Base-by-base conservation (phyloP, 208 protist genomes). In the Wallacemonas sp. region DNA sequence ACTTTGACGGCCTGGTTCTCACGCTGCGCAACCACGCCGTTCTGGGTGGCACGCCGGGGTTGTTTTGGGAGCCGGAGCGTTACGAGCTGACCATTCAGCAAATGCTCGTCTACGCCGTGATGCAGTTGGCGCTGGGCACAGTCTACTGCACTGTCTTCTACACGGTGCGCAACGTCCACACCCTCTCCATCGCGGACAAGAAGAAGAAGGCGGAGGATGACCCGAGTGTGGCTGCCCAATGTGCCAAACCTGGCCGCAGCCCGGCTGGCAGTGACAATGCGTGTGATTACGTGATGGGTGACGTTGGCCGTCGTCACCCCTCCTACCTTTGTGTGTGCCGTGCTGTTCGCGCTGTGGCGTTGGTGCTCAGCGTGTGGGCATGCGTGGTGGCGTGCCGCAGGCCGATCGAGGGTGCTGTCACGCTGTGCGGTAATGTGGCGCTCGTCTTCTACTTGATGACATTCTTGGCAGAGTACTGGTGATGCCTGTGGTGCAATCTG, bases 1-100 rank as follows among this genome's bases (percentile, higher is more conserved):
- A 94, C 60, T 85, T 89, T 70, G 80, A 94, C 41, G 88, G 88
- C 1, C 49, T 86, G 0, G 67, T 77, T 2, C 55, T 91, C 26
- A 77, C 76, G n/a, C 54, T 90, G 22, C 68, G 88, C 53, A 94
- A 94, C 42, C 44, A 70, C 27, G 28, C 91, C 46, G 70, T 88
- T 55, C 56, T 88, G 27, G 60, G 38, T n/a, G 27, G 62, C 38
- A 41, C 41, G 11, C 66, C 58, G 26, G 70, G 59, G 14, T 71
- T 76, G 5, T 61, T 88, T 17, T 44, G 31, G n/a, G 81, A 92
- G 34, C 62, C 34, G 1, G 79, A 86, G 54, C 76, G 86, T 9
- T 84, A 79, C 62, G 56, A 72, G 1, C 66, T 62, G 12, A 24
- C 55, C 28, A 58, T 62, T 33, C 74, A 84, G 21, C 72, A 79